Percentiles rank a stretch among this genome's conserved stretches.
phyloP scores from a whole-genome alignment of 139 green algal genomes.

The Closterium sp. region DNA sequence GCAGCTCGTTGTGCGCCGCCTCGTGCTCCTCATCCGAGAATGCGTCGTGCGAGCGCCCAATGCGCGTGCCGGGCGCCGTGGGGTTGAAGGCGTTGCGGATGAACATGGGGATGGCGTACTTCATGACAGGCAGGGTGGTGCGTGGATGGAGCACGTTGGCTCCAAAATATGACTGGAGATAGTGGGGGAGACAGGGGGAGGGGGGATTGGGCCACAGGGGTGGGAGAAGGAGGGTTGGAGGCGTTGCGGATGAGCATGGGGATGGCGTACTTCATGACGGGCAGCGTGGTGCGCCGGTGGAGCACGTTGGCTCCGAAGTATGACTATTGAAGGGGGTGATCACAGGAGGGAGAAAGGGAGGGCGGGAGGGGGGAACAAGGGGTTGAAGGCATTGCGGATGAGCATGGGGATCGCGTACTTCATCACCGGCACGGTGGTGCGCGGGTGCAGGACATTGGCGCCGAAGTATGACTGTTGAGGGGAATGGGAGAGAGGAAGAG shows the following conservation, averaged over 20 bases:
- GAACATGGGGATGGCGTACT: conserved; percentile 88
- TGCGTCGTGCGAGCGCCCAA: conserved; percentile 25
- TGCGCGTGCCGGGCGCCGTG: conserved; percentile 61
- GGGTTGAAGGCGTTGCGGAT: conserved; percentile 98
- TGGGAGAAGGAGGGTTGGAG: conserved; percentile 77
- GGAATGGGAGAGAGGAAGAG: too few relatives aligned
- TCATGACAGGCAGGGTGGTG: conserved; percentile 94
- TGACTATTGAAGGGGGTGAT: conserved; percentile 21
- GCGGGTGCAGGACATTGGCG: conserved; percentile 95
- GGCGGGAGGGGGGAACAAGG: conserved; percentile 59
- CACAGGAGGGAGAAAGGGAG: conserved; percentile 23
- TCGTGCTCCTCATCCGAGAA: background rate
- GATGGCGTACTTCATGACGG: conserved; percentile 91
- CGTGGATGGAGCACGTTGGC: conserved; percentile 96
- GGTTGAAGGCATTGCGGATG: conserved; percentile 97
- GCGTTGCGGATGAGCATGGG: conserved; percentile 95
- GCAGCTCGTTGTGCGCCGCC: background rate
- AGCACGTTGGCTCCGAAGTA: conserved; percentile 99
- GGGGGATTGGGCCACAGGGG: background rate
- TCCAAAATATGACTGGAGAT: conserved; percentile 83
- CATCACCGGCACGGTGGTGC: conserved; percentile 94
- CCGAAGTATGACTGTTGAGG: conserved; percentile 90
- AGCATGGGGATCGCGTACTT: conserved; percentile 88
- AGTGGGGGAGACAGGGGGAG: background rate
- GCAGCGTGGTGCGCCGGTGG: conserved; percentile 93